Conservation (phyloP, 2,329 filamentous ascomycete species). For the Cadophora luteo-olivacea region DNA sequence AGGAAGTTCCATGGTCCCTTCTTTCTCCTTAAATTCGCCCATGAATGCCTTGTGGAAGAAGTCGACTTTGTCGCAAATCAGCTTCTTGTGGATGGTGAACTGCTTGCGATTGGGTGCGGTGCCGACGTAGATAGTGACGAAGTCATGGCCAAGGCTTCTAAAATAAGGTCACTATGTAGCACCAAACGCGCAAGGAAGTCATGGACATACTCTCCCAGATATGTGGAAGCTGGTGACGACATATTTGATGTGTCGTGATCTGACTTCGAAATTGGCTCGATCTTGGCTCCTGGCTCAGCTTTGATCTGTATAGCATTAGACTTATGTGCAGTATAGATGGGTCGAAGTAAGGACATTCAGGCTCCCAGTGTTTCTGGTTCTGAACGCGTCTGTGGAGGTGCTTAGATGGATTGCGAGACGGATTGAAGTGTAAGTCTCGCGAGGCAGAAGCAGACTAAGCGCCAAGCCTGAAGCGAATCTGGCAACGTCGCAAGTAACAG, state of each 20-base stretch:
- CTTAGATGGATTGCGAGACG: no score
- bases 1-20: conserved; percentile 22
- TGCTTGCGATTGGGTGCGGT: conserved; percentile 19
- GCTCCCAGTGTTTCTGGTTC: no score
- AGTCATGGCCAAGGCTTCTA: conserved; percentile 21
- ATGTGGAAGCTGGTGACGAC: background rate
- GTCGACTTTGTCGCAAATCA: conserved; percentile 28
- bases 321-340: no score
- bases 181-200: no score
- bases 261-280: background rate
- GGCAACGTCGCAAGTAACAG: no score
- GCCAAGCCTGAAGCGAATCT: no score
- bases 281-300: background rate
- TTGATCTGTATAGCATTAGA: background rate
- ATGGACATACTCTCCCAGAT: conserved; percentile 1
- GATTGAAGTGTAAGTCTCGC: no score
- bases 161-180: no score
- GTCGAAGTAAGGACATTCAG: no score
- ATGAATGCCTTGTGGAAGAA: conserved; percentile 27
- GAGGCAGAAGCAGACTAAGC: no score
- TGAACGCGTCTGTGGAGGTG: no score
- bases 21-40: conserved; percentile 25
- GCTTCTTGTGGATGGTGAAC: conserved; percentile 37
- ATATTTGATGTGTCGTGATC: background rate
- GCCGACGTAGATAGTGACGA: conserved; percentile 37